Conservation (phyloP, 352 stramenopile genomes). For the Thraustochytrium striatum region DNA sequence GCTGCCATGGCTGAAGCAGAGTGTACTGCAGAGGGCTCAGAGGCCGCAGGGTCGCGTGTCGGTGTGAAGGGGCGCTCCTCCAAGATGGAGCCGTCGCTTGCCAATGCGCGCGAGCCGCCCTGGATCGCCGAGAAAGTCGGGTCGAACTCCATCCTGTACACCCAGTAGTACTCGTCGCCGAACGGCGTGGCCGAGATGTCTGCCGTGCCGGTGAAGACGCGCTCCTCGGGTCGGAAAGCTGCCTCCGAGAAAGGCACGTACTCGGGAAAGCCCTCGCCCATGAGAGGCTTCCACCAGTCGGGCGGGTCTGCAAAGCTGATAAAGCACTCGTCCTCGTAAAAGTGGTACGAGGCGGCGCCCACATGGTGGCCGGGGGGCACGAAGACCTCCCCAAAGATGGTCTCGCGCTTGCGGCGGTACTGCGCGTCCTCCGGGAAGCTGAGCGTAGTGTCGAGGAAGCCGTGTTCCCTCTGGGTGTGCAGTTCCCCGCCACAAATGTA, state of each 20-base stretch:
- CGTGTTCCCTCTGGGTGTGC: background rate
- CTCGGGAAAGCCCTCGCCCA: background rate
- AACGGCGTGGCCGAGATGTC: background rate
- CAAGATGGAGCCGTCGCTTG: too few relatives aligned
- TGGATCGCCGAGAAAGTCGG: background rate
- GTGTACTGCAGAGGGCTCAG: too few relatives aligned
- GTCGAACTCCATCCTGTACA: background rate
- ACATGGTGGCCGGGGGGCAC: background rate
- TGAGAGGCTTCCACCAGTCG: background rate
- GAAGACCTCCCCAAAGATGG: background rate
- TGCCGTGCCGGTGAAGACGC: background rate
- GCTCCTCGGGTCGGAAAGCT: background rate
- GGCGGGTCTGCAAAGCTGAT: background rate
- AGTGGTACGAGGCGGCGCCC: background rate
- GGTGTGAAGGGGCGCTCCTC: too few relatives aligned
- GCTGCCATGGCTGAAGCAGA: too few relatives aligned
- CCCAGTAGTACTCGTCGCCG: background rate
- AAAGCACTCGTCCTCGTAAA: background rate
- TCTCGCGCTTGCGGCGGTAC: background rate
- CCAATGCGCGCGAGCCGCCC: background rate
- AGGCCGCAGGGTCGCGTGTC: too few relatives aligned
- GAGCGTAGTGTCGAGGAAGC: background rate
- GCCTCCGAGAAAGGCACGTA: background rate
- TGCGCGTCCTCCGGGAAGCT: background rate
- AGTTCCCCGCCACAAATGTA: background rate